Conservation (phyloP, 1,284 basidiomycete genomes). For the Grifola frondosa region DNA sequence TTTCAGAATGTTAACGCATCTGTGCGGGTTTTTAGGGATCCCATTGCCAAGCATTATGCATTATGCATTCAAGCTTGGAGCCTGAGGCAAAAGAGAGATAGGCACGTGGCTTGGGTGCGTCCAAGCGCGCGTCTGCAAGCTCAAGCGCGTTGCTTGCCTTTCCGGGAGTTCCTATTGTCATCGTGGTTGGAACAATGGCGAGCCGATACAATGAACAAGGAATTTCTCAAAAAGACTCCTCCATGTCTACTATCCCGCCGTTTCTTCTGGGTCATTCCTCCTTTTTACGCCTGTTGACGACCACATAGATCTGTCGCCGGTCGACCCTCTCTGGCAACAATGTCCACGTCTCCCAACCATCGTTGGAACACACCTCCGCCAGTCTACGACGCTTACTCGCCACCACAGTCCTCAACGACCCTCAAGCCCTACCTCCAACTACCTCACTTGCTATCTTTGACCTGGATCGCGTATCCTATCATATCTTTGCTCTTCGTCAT, state of each 20-base stretch:
- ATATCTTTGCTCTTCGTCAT: constrained; percentile 86
- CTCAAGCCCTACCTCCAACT: constrained; percentile 84
- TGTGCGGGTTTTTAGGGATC: no score
- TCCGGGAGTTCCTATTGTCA: constrained; percentile 17
- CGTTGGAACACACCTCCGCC: constrained; percentile 51
- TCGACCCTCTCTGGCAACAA: constrained; percentile 38
- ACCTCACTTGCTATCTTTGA: constrained; percentile 77
- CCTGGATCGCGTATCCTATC: constrained; percentile 83
- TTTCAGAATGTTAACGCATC: no score
- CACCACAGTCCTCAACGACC: constrained; percentile 41
- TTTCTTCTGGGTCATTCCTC: constrained; percentile 20
- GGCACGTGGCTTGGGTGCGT: no score
- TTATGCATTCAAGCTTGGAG: no score
- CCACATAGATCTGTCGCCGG: constrained; percentile 44
- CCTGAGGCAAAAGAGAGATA: no score
- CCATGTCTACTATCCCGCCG: constrained; percentile 2
- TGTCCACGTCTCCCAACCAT: constrained; percentile 26
- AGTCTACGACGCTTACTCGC: constrained; percentile 50
- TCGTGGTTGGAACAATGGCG: constrained; percentile 21
- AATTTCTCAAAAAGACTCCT: constrained; percentile 26
- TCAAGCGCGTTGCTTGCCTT: no score
- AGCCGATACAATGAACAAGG: constrained; percentile 26
- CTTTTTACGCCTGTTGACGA: constrained; percentile 29
- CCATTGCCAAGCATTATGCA: no score
- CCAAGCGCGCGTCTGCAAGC: no score